phyloP scores from a whole-genome alignment of 2,329 filamentous ascomycete species.

The Alternaria rosae region DNA sequence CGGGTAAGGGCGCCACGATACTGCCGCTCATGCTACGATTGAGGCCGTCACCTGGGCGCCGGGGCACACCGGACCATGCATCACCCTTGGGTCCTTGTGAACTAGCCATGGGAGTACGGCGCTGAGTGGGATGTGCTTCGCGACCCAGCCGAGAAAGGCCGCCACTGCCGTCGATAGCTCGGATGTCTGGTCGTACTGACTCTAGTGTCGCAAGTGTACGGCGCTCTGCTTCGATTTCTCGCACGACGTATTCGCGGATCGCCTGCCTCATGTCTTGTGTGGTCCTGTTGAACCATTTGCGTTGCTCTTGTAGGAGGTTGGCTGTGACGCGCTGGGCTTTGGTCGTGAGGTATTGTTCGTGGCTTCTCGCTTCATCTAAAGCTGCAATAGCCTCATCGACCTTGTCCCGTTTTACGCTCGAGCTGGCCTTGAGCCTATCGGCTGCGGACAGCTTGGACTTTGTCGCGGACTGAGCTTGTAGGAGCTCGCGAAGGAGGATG shows the following conservation, averaged over 20 bases:
- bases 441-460: slow-evolving; percentile 84
- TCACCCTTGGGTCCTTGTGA: slow-evolving; percentile 98
- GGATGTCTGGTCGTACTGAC: slow-evolving; percentile 89
- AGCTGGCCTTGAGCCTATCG: slow-evolving; percentile 85
- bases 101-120: slow-evolving; percentile 79
- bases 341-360: slow-evolving; percentile 80
- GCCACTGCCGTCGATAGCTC: slow-evolving; percentile 88
- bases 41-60: slow-evolving; percentile 75
- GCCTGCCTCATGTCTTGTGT: slow-evolving; percentile 81
- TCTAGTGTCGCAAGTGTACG: slow-evolving; percentile 92
- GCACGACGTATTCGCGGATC: slow-evolving; percentile 89
- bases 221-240: slow-evolving; percentile 94
- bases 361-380: slow-evolving; percentile 83
- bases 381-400: slow-evolving; percentile 96
- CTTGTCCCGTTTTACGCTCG: slow-evolving; percentile 89
- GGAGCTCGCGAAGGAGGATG: slow-evolving; percentile 89
- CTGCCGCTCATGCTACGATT: slow-evolving; percentile 79
- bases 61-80: slow-evolving; percentile 93
- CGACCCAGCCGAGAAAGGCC: slow-evolving; percentile 89
- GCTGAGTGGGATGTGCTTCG: slow-evolving; percentile 78
- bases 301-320: slow-evolving; percentile 86
- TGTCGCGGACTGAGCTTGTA: slow-evolving; percentile 87
- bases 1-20: slow-evolving; percentile 64
- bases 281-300: slow-evolving; percentile 89
- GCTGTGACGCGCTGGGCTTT: slow-evolving; percentile 90